Evolutionary conservation across 2,329 filamentous ascomycete genomes (phyloP), one percentile per base, ranked within the genome.

Genomic region (Aspergillus sp.): DNA sequence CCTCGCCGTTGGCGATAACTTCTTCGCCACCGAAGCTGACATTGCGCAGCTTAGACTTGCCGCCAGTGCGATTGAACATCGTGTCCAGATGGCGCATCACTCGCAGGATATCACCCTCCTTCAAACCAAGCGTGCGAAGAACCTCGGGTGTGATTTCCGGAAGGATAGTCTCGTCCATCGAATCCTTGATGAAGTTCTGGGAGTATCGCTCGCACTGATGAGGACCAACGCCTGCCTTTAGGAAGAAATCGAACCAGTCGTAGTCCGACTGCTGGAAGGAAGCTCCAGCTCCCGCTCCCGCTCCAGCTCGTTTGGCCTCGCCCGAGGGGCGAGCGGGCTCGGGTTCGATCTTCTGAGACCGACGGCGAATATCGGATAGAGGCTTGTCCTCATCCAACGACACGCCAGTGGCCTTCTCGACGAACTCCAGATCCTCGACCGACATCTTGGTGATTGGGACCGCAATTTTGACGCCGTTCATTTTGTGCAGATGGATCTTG

Each of bases 171-270:
- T 97, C 93, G 65, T 96, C 93, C 92, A 99, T 98, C 24, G 93
- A 95, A 72, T 99, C 95, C 71, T 89, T 89, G 52, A 86, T 77
- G 72, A 99, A 99, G 2, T 92, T 91, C 71, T 92, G 90, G 1
- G 93, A 89, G 72, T 99, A 99, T 56, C 95, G 86, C 77, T 98
- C 94, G 76, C 95, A 99, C 50, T 96, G 88, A 59, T 96, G 91
- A 52, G 94, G 91, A 49, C 92, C 90, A 68, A 98, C 92, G 51
- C 96, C 94, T 73, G 92, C 96, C 63, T 88, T 87, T 46, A 99
- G 80, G 82, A 99, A 99, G 80, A 99, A 98, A 73, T 97, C 92
- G 71, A 99, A 99, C 95, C 95, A 99, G 74, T 99, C 95, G 73
- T 98, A 96, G 52, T 95, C 89, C 10, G 71, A 69, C 49, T 68